Percentiles rank a stretch among this genome's conserved stretches.
Conservation (phyloP, 345 rosid genomes). For the Eucalyptus regnans region DNA sequence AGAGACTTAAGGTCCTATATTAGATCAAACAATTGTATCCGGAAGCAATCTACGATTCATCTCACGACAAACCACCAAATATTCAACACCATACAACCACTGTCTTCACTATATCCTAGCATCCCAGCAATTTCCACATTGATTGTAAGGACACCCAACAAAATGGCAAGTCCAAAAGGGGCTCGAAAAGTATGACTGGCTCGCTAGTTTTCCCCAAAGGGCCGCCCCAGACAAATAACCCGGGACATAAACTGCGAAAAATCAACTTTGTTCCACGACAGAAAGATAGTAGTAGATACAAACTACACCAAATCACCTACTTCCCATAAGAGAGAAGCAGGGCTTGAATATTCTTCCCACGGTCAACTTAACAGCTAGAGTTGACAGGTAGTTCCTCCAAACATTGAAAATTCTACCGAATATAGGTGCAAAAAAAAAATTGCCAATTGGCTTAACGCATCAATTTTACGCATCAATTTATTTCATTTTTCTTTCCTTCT, state of each 20-base stretch:
- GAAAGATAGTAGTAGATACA: neutral
- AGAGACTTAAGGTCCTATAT: neutral
- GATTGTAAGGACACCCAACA: neutral
- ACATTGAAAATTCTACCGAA: neutral
- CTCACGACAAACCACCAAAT: neutral
- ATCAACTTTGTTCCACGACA: neutral
- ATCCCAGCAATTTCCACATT: neutral
- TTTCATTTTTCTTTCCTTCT: neutral
- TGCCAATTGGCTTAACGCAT: neutral
- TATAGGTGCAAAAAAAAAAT: neutral
- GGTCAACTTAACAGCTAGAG: neutral
- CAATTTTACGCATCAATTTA: neutral
- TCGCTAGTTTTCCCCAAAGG: neutral
- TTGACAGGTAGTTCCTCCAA: neutral
- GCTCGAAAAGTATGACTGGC: neutral
- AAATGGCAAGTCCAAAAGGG: neutral
- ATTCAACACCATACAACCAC: neutral
- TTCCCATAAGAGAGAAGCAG: neutral
- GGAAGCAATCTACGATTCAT: neutral
- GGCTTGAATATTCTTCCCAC: neutral
- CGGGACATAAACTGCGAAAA: neutral
- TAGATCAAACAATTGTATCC: neutral
- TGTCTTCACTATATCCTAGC: neutral
- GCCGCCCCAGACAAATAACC: neutral
- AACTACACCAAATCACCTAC: neutral